These are phyloP conservation scores for Crotalaria pallida DNA, from an alignment of 306 rosid genomes.

Conservation along the genomic window DNA sequence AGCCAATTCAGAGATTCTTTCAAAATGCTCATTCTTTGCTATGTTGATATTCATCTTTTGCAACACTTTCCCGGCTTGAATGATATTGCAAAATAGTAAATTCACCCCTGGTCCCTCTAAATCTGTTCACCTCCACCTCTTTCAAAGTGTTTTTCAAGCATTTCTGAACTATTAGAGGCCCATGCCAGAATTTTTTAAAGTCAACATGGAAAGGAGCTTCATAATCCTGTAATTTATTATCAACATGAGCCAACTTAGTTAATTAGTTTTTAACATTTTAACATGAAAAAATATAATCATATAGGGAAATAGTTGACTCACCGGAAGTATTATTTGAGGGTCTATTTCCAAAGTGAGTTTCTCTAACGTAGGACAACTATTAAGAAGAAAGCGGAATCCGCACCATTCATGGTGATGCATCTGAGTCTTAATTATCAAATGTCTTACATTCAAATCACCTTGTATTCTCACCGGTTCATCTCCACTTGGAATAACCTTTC, in stretches of 20 bases:
- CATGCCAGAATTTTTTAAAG: neutral
- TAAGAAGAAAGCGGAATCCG: conserved; percentile 41
- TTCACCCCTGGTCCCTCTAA: neutral
- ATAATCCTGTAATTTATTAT: conserved; percentile 19
- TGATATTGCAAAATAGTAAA: fast-evolving
- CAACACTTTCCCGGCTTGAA: neutral
- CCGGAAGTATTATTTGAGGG: neutral
- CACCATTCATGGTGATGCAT: conserved; percentile 33
- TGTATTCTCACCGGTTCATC: conserved; percentile 17
- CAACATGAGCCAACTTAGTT: neutral
- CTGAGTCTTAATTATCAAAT: conserved; percentile 38
- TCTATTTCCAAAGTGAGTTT: conserved; percentile 33
- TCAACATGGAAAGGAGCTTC: conserved; percentile 4
- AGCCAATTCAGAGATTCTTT: too few relatives aligned
- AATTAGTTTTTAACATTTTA: neutral
- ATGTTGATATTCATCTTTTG: neutral
- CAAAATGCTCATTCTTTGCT: neutral
- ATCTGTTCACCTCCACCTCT: conserved; percentile 21
- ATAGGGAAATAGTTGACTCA: conserved; percentile 5
- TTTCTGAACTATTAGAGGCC: fast-evolving
- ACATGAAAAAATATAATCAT: neutral
- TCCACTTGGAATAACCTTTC: conserved; percentile 24
- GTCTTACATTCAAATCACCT: conserved; percentile 16
- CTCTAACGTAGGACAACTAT: conserved; percentile 30
- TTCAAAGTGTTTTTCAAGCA: conserved; percentile 7